Conservation (phyloP, 2,329 filamentous ascomycete genomes). For the Trichocomaceae sp. region DNA sequence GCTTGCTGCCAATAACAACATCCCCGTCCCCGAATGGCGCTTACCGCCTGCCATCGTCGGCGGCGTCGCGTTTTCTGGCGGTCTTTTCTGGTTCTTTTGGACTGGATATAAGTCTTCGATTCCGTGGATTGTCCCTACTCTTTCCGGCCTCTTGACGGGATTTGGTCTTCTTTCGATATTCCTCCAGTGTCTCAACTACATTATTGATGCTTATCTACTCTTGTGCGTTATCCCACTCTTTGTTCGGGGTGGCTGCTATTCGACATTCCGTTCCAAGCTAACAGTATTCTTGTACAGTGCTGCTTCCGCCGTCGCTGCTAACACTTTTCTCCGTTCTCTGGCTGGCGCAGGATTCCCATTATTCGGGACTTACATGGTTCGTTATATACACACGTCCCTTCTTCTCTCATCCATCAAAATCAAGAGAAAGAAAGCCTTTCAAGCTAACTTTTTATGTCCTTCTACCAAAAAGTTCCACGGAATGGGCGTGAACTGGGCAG, state of each 20-base stretch:
- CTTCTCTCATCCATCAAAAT: neutral
- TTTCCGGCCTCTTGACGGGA: constrained; percentile 40
- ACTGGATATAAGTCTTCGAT: constrained; percentile 28
- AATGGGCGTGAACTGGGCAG: constrained; percentile 30
- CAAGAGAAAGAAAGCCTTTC: neutral
- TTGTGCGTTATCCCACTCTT: constrained; percentile 19
- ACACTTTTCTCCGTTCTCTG: constrained; percentile 43
- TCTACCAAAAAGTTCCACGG: constrained; percentile 13
- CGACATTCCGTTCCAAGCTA: neutral
- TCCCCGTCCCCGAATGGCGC: constrained; percentile 35
- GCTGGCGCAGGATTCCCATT: constrained; percentile 36
- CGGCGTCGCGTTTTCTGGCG: constrained; percentile 37
- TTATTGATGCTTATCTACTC: constrained; percentile 32
- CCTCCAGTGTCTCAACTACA: constrained; percentile 42
- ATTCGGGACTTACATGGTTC: constrained; percentile 27
- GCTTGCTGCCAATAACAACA: constrained; percentile 27
- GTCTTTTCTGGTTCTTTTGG: constrained; percentile 42
- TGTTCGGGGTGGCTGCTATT: neutral
- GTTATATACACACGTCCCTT: neutral
- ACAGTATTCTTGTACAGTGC: constrained; percentile 26
- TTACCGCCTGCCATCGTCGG: constrained; percentile 45
- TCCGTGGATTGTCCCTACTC: constrained; percentile 38
- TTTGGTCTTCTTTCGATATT: constrained; percentile 45
- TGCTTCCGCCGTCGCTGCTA: constrained; percentile 46
- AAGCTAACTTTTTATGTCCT: neutral